Conservation (phyloP, 2,329 filamentous ascomycete genomes). For the Arthroderma sp. region DNA sequence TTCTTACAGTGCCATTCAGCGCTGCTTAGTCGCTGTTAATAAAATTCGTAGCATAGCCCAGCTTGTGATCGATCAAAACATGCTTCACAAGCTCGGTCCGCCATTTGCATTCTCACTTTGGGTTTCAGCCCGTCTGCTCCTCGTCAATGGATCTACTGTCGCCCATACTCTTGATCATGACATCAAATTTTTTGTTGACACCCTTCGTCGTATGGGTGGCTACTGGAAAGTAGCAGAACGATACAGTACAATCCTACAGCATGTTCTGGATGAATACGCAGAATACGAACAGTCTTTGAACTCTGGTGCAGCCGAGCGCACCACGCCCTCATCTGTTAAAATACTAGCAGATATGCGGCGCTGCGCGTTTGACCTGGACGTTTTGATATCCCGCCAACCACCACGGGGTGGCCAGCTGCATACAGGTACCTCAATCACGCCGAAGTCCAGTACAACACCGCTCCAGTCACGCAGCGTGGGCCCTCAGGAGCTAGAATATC, state of each 20-base stretch:
- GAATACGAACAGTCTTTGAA: slow-evolving; percentile 52
- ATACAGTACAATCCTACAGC: slow-evolving; percentile 65
- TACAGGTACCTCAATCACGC: slow-evolving; percentile 4
- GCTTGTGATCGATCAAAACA: slow-evolving; percentile 60
- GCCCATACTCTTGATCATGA: slow-evolving; percentile 70
- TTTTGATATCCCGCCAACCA: slow-evolving; percentile 74
- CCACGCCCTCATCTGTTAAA: slow-evolving; percentile 69
- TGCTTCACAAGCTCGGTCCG: slow-evolving; percentile 70
- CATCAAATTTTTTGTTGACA: slow-evolving; percentile 70
- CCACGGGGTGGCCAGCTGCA: slow-evolving; percentile 14
- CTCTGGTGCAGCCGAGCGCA: slow-evolving; percentile 44
- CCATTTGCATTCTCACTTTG: slow-evolving; percentile 87
- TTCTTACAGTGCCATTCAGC: slow-evolving; percentile 70
- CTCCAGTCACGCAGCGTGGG: slow-evolving; percentile 48
- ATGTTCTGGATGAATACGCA: slow-evolving; percentile 74
- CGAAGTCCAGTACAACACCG: slow-evolving; percentile 6
- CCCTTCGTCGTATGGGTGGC: slow-evolving; percentile 63
- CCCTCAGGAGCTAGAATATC: slow-evolving; percentile 73
- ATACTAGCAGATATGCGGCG: slow-evolving; percentile 86
- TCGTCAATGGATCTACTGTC: slow-evolving; percentile 83
- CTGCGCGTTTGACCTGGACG: slow-evolving; percentile 80
- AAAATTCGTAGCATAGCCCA: slow-evolving; percentile 66
- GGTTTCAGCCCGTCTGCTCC: slow-evolving; percentile 74
- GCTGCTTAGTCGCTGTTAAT: slow-evolving; percentile 71
- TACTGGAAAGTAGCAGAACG: slow-evolving; percentile 78